phyloP scores from a whole-genome alignment of 106 monocot species.

The Dioscorea dumetorum region DNA sequence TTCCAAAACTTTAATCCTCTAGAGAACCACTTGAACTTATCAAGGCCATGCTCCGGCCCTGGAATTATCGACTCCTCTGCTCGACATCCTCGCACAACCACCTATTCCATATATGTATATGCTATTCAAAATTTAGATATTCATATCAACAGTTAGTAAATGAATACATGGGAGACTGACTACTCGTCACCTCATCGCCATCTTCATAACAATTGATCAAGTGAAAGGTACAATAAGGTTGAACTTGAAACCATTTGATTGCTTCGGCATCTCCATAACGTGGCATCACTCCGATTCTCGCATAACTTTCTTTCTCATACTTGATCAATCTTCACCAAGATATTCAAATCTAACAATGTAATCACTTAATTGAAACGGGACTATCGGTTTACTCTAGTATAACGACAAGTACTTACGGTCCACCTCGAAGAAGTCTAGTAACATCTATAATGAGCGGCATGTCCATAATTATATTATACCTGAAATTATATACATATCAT shows the following conservation, averaged over 20 bases:
- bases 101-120: constrained; percentile 15
- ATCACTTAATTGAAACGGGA: no score
- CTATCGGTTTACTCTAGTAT: no score
- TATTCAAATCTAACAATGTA: no score
- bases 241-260: constrained; percentile 29
- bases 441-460: constrained; percentile 36
- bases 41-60: constrained; percentile 26
- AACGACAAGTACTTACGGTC: constrained; percentile 23
- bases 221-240: neutral
- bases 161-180: neutral
- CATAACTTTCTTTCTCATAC: constrained; percentile 48
- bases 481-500: constrained; percentile 1
- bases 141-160: neutral
- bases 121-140: no score
- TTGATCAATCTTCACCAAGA: constrained; percentile 25
- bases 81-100: constrained; percentile 39
- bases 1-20: constrained; percentile 3
- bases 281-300: constrained; percentile 59
- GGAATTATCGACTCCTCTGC: constrained; percentile 32
- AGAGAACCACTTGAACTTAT: constrained; percentile 34
- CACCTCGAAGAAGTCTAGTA: constrained; percentile 26
- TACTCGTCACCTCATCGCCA: neutral
- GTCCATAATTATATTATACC: constrained; percentile 48
- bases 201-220: constrained; percentile 1
- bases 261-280: constrained; percentile 45